A percentile compares a stretch with the other conserved stretches of the same genome.
phyloP scores from a whole-genome alignment of 495 filamentous ascomycete genomes.

The Jackrogersella multiformis region DNA sequence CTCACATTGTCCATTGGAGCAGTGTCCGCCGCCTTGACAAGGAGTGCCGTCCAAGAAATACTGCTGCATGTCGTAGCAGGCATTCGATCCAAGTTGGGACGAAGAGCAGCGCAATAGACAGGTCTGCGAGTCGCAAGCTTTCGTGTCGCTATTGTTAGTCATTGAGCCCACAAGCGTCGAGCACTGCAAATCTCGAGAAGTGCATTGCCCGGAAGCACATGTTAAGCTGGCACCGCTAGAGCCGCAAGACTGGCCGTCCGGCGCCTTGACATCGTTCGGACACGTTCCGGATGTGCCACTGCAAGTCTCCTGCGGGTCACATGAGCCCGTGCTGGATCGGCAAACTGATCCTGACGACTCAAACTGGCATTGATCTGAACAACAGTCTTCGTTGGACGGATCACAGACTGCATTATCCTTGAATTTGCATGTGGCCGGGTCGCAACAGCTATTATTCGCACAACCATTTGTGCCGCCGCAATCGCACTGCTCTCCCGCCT shows the following conservation, averaged over 20 bases:
- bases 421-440: constrained; percentile 90
- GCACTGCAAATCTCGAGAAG: constrained; percentile 90
- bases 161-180: constrained; percentile 84
- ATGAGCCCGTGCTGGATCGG: constrained; percentile 76
- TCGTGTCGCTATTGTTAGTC: constrained; percentile 78
- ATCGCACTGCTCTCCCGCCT: constrained; percentile 93
- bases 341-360: constrained; percentile 74
- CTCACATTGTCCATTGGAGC: constrained; percentile 75
- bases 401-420: constrained; percentile 80
- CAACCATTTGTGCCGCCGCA: constrained; percentile 83
- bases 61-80: constrained; percentile 81
- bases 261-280: constrained; percentile 72
- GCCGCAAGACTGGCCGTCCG: constrained; percentile 76
- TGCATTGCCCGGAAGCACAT: constrained; percentile 95
- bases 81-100: constrained; percentile 68
- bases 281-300: constrained; percentile 76
- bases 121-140: constrained; percentile 76
- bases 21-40: constrained; percentile 83
- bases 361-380: constrained; percentile 76
- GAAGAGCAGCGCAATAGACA: constrained; percentile 82
- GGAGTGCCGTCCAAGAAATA: constrained; percentile 94
- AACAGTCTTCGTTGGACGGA: constrained; percentile 91
- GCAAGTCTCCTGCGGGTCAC: constrained; percentile 87
- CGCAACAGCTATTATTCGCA: constrained; percentile 79
- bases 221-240: constrained; percentile 63